Percentiles rank a stretch among this genome's conserved stretches.
Evolutionary conservation across 164 flowering plant species (phyloP).

Genomic region (Vitis labrusca): DNA sequence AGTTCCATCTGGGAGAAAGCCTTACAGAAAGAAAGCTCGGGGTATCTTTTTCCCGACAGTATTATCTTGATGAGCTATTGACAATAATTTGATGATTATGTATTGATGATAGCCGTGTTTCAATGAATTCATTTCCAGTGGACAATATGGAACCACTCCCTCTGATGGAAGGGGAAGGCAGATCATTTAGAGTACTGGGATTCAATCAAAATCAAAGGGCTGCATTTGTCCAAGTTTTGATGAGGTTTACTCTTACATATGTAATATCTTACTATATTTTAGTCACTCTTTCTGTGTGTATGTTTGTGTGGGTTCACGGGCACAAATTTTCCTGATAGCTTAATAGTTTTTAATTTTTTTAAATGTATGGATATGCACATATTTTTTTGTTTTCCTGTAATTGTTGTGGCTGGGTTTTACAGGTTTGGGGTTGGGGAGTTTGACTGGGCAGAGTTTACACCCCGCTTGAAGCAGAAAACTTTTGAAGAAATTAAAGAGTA

Average conservation of each 20-base stretch:
- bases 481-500: conserved; percentile 81
- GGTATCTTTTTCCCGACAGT: conserved; percentile 32
- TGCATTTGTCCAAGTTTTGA: conserved; percentile 81
- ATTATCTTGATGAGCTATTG: background rate
- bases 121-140: conserved; percentile 33
- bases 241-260: conserved; percentile 60
- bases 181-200: conserved; percentile 81
- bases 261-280: background rate
- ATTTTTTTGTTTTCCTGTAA: background rate
- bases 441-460: conserved; percentile 83
- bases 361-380: background rate
- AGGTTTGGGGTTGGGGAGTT: conserved; percentile 88
- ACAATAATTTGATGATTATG: background rate
- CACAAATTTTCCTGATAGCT: too few species aligned
- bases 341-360: background rate
- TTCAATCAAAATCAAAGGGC: conserved; percentile 91
- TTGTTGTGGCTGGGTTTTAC: conserved; percentile 13
- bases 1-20: conserved; percentile 44
- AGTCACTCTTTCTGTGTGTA: background rate
- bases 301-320: background rate
- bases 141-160: conserved; percentile 68
- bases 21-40: conserved; percentile 62
- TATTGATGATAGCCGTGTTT: background rate
- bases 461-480: conserved; percentile 88
- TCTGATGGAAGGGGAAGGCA: conserved; percentile 98